A percentile compares a stretch with the other conserved stretches of the same genome.
Conservation (phyloP, 2,329 filamentous ascomycete species). For the Penicillium brevicompactum region DNA sequence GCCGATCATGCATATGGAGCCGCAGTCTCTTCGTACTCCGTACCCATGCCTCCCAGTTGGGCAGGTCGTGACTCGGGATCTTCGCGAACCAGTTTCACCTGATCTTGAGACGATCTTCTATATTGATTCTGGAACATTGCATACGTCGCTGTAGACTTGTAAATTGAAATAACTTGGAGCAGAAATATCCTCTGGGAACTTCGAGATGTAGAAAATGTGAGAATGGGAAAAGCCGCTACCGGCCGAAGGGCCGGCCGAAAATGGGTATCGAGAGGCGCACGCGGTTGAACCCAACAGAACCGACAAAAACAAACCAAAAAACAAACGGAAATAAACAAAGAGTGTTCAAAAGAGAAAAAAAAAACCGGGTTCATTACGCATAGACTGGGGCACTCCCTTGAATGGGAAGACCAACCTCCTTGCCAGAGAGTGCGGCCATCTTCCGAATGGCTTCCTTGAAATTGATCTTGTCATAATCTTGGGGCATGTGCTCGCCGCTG, state of each 20-base stretch:
- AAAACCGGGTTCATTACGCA: conserved; percentile 18
- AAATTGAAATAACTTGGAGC: too few relatives aligned
- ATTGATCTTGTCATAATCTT: conserved; percentile 40
- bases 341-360: neutral
- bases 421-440: conserved; percentile 34
- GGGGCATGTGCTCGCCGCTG: conserved; percentile 69
- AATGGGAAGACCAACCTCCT: conserved; percentile 16
- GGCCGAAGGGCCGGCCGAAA: neutral
- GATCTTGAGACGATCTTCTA: neutral
- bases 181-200: too few relatives aligned
- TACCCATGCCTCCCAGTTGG: conserved; percentile 8
- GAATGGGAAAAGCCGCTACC: neutral
- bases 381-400: conserved; percentile 18
- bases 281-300: neutral
- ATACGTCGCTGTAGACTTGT: neutral
- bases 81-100: neutral
- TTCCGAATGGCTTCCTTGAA: conserved; percentile 38
- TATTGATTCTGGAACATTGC: neutral
- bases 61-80: conserved; percentile 11
- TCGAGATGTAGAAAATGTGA: too few relatives aligned
- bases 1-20: conserved; percentile 22
- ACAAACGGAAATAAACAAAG: neutral
- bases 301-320: neutral
- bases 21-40: conserved; percentile 7
- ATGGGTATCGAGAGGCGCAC: conserved; percentile 8